Evolutionary conservation across 129 eudicot species (phyloP), one percentile per base, ranked within the genome.

Genomic region (Smallanthus sonchifolius): DNA sequence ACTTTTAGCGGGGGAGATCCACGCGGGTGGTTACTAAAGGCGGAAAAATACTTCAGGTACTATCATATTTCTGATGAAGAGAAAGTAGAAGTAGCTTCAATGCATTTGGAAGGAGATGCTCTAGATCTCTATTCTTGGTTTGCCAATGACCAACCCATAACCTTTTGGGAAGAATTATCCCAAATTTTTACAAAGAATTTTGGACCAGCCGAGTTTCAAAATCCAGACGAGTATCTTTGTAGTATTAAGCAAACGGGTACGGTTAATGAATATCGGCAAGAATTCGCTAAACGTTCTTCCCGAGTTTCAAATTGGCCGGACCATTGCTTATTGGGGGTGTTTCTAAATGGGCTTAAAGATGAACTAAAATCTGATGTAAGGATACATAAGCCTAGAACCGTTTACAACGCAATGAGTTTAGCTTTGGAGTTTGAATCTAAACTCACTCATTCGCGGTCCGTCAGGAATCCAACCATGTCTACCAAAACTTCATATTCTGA

Each of bases 1-100:
- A 74, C 14, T 54, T 59, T 74, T 61, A 36, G 49, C 3, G 69
- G 69, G 6, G 78, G 60, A 13, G 78, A 74, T 34, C 70, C 78
- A 15, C 8, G 28, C 0, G 59, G 78, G 5, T 74, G 77, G 77
- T 37, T 73, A 49, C 16, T 51, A 10, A 52, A 70, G 14, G 75
- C 47, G 13, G 75, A 70, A 52, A 70, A 70, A 24, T 70, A 70
- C 16, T 54, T 56, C 42, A n/a, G 32, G 42, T 34, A 14, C 14
- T 44, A 44, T 7, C 49, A 38, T 10, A 63, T 24, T 24, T 24
- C 30, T 24, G 30, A 24, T 24, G 30, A 24, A 24, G 30, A 24
- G 30, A 24, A 24, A 16, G 69, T 63, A 8, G 43, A 63, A 5
- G n/a, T 63, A 11, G 69, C 69, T 14, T 35, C 45, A 15, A 63